Base-by-base conservation (phyloP, 352 stramenopile species). In the Phytopythium ostracodes region DNA sequence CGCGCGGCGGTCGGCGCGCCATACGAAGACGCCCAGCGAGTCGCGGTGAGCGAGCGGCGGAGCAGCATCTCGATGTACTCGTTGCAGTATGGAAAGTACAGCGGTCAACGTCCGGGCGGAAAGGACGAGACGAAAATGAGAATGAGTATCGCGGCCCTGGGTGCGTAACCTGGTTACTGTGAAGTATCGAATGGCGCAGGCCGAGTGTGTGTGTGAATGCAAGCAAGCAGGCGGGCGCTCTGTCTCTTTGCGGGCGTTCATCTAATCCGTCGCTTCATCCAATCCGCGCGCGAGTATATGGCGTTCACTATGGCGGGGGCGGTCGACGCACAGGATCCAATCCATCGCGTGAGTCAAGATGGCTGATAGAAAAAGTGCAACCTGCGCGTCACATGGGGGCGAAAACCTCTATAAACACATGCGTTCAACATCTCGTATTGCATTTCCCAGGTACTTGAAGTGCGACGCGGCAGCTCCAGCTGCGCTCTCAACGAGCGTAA, bases 221-320 rank as follows among this genome's bases (percentile, higher is more conserved):
- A 33, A 33, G 29, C 29, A 33, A 51, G 10, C 2, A 43, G 4
- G 38, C 40, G 20, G 38, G 1, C 18, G 20, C n/a, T 52, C 46
- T 24, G 46, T 33, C 46, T 52, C 46, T 52, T 50, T 50, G 22
- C 9, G 20, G n/a, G n/a, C 22, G 11, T 20, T 31, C 47, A 25
- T 54, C 47, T 54, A 54, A 54, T 54, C 47, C 17, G 47, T 22
- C 6, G 47, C 47, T 18, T 27, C 47, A 24, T 54, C 47, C 47
- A 24, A 54, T 54, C 47, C 42, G 46, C 4, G 22, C 24, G 46
- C 46, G 24, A 53, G 9, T 53, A 15, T 35, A 53, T 53, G 22
- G 24, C 22, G 12, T 35, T 35, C 24, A n/a, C 7, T 53, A 35
- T 53, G 46, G 14, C 2, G 38, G 38, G 18, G 29, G 29, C 29